A percentile compares a stretch with the other conserved stretches of the same genome.
phyloP scores from a whole-genome alignment of 306 rosid species.

The Prosopis cineraria region DNA sequence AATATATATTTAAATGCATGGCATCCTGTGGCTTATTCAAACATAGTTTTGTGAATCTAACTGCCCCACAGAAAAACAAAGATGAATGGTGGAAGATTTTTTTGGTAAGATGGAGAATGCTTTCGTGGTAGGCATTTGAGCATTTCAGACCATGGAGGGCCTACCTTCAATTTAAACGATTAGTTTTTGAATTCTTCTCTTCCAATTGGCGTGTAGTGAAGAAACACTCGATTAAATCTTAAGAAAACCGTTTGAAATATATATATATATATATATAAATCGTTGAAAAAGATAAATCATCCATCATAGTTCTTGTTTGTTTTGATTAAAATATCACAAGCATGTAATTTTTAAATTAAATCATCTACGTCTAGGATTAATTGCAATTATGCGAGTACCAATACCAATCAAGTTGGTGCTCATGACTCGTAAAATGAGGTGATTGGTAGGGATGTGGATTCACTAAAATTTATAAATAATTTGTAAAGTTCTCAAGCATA shows the following conservation, averaged over 20 bases:
- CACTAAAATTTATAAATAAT: too few species aligned
- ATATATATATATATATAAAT: not conserved
- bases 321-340: too few species aligned
- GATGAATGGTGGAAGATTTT: conserved; percentile 7
- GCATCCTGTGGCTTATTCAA: not conserved
- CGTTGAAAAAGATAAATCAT: not conserved
- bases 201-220: conserved; percentile 11
- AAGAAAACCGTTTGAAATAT: not conserved
- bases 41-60: not conserved
- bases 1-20: not conserved
- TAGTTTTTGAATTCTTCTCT: not conserved
- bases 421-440: not conserved
- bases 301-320: not conserved
- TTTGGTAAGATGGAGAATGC: conserved; percentile 11
- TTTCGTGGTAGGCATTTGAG: conserved; percentile 37
- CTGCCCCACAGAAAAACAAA: not conserved
- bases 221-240: not conserved
- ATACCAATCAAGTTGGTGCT: not conserved
- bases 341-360: not conserved
- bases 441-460: too few species aligned
- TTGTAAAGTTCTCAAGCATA: too few species aligned
- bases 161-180: conserved; percentile 32
- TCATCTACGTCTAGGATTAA: not conserved
- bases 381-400: not conserved
- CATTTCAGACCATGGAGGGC: too few species aligned